These are phyloP conservation scores for Cercospora brassicicola DNA, from an alignment of 2,329 filamentous ascomycete species.

Conservation along the genomic window DNA sequence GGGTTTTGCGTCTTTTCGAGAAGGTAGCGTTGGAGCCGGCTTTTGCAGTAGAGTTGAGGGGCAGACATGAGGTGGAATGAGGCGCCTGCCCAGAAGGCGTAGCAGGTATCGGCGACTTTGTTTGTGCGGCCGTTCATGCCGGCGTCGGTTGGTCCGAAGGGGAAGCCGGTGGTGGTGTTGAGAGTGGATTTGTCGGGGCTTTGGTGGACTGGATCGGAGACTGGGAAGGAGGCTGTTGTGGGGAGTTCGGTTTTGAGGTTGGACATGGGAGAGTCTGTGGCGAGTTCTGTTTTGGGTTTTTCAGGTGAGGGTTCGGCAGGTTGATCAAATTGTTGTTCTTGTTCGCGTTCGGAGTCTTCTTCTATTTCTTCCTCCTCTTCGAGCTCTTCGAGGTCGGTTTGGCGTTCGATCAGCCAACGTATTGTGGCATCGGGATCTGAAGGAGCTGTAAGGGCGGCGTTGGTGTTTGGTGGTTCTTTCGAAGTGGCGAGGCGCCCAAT, in stretches of 20 bases:
- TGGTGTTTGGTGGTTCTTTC: conserved; percentile 5
- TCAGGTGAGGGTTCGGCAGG: background rate
- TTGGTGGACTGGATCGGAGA: conserved; percentile 26
- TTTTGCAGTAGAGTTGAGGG: conserved; percentile 22
- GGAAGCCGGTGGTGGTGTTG: conserved; percentile 14
- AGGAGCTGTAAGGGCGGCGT: conserved; percentile 32
- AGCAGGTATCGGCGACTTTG: conserved; percentile 92
- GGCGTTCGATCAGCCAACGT: conserved; percentile 51
- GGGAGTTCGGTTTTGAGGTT: background rate
- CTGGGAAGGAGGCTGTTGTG: background rate
- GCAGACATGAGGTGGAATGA: conserved; percentile 46
- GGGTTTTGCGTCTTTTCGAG: conserved; percentile 82
- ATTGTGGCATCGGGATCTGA: conserved; percentile 43
- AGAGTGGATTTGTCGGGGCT: conserved; percentile 29
- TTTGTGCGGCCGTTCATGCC: conserved; percentile 90
- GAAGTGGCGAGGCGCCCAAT: conserved; percentile 59
- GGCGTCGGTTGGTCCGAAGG: conserved; percentile 38
- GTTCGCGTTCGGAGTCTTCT: background rate
- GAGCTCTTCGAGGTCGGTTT: conserved; percentile 43
- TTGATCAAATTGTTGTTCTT: background rate
- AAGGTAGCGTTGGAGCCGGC: conserved; percentile 64
- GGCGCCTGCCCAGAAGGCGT: conserved; percentile 85
- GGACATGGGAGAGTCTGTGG: background rate
- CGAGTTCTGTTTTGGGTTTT: background rate
- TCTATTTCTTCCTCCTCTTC: conserved; percentile 40